A percentile compares a stretch with the other conserved stretches of the same genome.
phyloP scores from a whole-genome alignment of 192 early-diverging fungal genomes.

The Coemansia sp. region DNA sequence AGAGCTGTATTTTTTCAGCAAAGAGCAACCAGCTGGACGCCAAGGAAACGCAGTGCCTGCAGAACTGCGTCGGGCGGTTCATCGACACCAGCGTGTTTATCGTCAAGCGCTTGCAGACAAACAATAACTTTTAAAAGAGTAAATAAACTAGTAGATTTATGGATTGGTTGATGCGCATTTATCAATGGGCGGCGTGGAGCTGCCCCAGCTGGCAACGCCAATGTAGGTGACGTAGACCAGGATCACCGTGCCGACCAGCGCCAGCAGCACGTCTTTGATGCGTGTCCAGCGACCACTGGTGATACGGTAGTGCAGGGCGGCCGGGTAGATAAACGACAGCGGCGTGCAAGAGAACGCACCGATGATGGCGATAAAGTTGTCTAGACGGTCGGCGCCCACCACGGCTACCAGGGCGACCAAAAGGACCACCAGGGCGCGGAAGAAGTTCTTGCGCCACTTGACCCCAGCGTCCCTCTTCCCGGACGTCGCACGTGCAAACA shows the following conservation, averaged over 20 bases:
- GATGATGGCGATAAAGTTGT: conserved; percentile 83
- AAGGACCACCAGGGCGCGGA: conserved; percentile 64
- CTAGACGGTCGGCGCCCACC: conserved; percentile 73
- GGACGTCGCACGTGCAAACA: conserved; percentile 70
- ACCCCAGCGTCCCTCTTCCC: conserved; percentile 74
- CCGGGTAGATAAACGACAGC: conserved; percentile 82
- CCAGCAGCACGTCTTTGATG: conserved; percentile 59
- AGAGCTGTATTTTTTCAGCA: conserved; percentile 60
- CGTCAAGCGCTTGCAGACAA: conserved; percentile 54
- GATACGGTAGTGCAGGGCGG: conserved; percentile 75
- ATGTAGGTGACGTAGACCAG: conserved; percentile 79
- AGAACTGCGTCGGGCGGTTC: conserved; percentile 72
- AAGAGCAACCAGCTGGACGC: conserved; percentile 54
- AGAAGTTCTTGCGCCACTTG: conserved; percentile 87
- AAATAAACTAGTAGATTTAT: too few relatives aligned
- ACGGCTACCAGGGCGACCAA: conserved; percentile 73
- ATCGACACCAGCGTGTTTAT: conserved; percentile 62
- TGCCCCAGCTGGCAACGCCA: conserved; percentile 46
- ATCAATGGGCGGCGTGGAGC: conserved; percentile 24
- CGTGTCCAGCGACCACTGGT: conserved; percentile 48
- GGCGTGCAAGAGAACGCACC: conserved; percentile 78
- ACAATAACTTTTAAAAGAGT: too few relatives aligned
- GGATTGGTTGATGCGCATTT: conserved; percentile 15
- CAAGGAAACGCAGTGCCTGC: conserved; percentile 58
- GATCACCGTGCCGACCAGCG: conserved; percentile 65